phyloP scores from a whole-genome alignment of 2,329 filamentous ascomycete species.

The Colletotrichum liaoningense region DNA sequence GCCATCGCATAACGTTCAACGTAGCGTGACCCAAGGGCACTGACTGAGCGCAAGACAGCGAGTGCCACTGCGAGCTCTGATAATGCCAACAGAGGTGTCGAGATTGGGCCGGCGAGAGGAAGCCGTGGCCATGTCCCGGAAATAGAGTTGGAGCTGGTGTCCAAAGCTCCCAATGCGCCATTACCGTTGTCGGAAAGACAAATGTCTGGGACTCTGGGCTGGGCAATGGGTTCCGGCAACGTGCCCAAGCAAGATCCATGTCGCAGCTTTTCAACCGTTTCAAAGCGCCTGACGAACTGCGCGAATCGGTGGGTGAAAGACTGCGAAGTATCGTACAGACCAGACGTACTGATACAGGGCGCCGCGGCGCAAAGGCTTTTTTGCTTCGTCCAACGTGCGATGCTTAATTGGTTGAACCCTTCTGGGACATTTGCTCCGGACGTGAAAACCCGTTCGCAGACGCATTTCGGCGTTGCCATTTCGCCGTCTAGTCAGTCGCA shows the following conservation, averaged over 20 bases:
- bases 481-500: background rate
- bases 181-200: conserved; percentile 13
- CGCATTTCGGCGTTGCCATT: background rate
- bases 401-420: background rate
- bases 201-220: conserved; percentile 2
- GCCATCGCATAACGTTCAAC: conserved; percentile 17
- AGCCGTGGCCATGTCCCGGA: background rate
- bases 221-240: background rate
- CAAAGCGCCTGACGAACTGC: conserved; percentile 5
- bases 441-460: background rate
- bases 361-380: conserved; percentile 8
- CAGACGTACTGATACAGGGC: background rate
- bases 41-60: conserved; percentile 6
- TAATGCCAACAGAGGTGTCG: background rate
- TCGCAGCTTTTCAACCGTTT: conserved; percentile 29
- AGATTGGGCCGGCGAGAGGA: background rate
- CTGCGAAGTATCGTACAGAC: background rate
- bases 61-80: background rate
- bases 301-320: background rate
- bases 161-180: conserved; percentile 29
- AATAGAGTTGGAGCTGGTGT: conserved; percentile 35
- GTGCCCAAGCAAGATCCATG: conserved; percentile 21
- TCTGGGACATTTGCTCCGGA: background rate
- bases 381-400: conserved; percentile 1
- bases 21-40: conserved; percentile 20